Percentiles rank a stretch among this genome's conserved stretches.
These are phyloP conservation scores for Ilex paraguariensis DNA, from an alignment of 305 asterid genomes.

Conservation along the genomic window DNA sequence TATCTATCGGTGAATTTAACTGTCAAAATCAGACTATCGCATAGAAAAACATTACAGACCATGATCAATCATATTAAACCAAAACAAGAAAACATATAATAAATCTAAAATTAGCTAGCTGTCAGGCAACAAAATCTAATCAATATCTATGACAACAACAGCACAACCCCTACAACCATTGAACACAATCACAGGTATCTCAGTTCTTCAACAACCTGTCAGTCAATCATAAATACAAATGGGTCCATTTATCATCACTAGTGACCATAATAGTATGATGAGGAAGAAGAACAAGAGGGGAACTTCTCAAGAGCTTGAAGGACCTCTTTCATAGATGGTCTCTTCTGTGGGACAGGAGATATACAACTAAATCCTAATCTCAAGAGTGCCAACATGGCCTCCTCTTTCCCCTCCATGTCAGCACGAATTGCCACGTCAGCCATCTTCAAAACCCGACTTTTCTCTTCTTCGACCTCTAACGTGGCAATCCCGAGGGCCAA, in stretches of 20 bases:
- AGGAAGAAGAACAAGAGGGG: constrained; percentile 35
- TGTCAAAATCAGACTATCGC: too few species aligned
- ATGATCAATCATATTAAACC: too few species aligned
- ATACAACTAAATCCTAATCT: constrained; percentile 72
- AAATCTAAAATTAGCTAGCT: too few species aligned
- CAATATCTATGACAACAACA: constrained; percentile 1
- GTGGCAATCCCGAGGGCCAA: constrained; percentile 35
- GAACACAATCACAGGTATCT: constrained; percentile 20
- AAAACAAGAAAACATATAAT: too few species aligned
- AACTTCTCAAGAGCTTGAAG: constrained; percentile 80
- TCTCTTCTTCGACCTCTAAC: constrained; percentile 55
- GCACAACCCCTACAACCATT: constrained; percentile 15
- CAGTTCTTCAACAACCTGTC: constrained; percentile 18
- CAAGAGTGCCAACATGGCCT: constrained; percentile 51
- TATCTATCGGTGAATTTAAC: too few species aligned
- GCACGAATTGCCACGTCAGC: constrained; percentile 79
- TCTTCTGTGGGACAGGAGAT: constrained; percentile 68
- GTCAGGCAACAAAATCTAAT: neutral
- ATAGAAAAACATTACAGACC: too few species aligned
- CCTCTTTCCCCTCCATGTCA: constrained; percentile 81
- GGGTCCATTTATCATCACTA: constrained; percentile 24
- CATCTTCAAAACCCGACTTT: constrained; percentile 47
- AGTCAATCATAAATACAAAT: constrained; percentile 38
- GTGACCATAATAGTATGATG: constrained; percentile 39
- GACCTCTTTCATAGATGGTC: constrained; percentile 85